Evolutionary conservation across 2,329 filamentous ascomycete species (phyloP), one percentile per base, ranked within the genome.

Genomic region (Trichoderma sp.): DNA sequence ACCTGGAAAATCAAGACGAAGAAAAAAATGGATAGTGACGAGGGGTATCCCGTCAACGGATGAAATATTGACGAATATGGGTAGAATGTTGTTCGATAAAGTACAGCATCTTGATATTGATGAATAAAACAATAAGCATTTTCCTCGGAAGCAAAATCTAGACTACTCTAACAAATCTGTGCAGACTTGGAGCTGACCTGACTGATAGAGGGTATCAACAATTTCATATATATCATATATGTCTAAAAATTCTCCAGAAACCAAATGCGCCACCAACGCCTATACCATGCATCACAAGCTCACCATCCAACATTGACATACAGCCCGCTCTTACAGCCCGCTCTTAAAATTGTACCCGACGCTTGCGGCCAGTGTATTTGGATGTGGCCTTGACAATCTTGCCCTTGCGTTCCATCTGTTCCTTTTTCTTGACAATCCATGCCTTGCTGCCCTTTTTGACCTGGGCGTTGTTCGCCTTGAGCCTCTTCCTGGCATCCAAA

Each of bases 281-380:
- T 76, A 71, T 78, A 78, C 79, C 76, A 77, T 77, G 78, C 75
- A 77, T 77, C 74, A 15, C 23, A 43, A 28, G 47, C 20, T 23
- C 47, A 20, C n/a, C 47, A 12, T 13, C 47, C n/a, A 23, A 53
- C 47, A 23, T 53, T 12, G 47, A 53, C 26, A 32, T n/a, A 28
- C 32, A 43, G 61, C 15, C 26, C 74, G 61, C 73, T 71, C 39
- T 75, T 81, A 97, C 32, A 43, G 61, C 15, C 26, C 74, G 61
- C 73, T 71, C 39, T 75, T 81, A 97, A 80, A 97, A 97, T 36
- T 90, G 90, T 69, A 91, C 85, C 72, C 93, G 89, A 81, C 96
- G 88, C 85, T 94, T 97, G 77, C 96, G 87, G 34, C 95, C 96
- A 0, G 95, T 98, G 81, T 97, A 99, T 82, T 97, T 98, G 66